Evolutionary conservation across 2,329 filamentous ascomycete genomes (phyloP).

Genomic region (Seiridium cupressi): DNA sequence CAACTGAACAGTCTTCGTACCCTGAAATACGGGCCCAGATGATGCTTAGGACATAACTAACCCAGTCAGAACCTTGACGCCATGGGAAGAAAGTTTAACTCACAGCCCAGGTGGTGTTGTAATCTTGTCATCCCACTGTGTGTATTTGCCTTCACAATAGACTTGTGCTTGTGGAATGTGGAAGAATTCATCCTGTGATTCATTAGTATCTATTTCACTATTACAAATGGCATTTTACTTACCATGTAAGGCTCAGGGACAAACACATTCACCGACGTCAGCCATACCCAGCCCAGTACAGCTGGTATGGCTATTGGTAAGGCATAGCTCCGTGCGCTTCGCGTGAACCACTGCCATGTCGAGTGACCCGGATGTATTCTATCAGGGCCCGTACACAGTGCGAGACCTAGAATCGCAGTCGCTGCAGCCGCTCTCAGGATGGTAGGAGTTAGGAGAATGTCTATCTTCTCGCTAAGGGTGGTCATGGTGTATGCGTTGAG

Average conservation of each 20-base stretch:
- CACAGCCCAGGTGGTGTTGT: slow-evolving; percentile 91
- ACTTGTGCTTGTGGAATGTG: slow-evolving; percentile 88
- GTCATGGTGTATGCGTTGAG: neutral
- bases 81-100: slow-evolving; percentile 22
- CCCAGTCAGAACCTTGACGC: neutral
- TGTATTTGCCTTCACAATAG: slow-evolving; percentile 75
- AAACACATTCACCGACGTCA: slow-evolving; percentile 32
- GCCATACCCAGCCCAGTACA: slow-evolving; percentile 33
- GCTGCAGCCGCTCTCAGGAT: neutral
- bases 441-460: neutral
- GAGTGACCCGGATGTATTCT: neutral
- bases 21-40: slow-evolving; percentile 30
- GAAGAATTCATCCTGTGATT: slow-evolving; percentile 75
- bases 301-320: slow-evolving; percentile 8
- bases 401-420: neutral
- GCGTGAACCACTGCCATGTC: neutral
- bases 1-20: slow-evolving; percentile 33
- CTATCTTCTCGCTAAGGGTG: neutral
- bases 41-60: slow-evolving; percentile 38
- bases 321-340: neutral
- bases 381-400: slow-evolving; percentile 1
- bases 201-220: neutral
- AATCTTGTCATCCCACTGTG: slow-evolving; percentile 92
- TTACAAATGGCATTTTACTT: neutral
- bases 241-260: slow-evolving; percentile 57